Evolutionary conservation across 2,329 filamentous ascomycete genomes (phyloP).

Genomic region (Apiospora rasikravindrae): DNA sequence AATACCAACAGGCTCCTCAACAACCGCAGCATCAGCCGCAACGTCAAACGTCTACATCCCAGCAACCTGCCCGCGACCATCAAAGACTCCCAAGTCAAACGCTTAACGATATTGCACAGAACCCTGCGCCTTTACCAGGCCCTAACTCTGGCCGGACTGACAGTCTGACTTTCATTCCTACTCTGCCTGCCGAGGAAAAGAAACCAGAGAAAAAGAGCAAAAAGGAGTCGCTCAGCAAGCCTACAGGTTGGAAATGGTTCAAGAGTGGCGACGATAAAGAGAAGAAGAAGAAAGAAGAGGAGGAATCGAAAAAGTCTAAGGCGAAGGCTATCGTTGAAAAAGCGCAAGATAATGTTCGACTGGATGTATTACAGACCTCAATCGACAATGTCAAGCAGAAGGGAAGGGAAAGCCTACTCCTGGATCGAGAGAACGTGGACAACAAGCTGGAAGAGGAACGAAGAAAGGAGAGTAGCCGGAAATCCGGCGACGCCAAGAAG

Average conservation of each 20-base stretch:
- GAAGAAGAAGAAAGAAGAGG: slow-evolving; percentile 69
- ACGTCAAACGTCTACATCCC: slow-evolving; percentile 29
- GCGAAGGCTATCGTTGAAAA: slow-evolving; percentile 61
- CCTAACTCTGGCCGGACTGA: slow-evolving; percentile 73
- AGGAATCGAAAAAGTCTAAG: slow-evolving; percentile 70
- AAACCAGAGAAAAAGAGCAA: slow-evolving; percentile 79
- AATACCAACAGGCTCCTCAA: slow-evolving; percentile 22
- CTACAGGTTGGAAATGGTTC: slow-evolving; percentile 89
- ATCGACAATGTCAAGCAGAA: slow-evolving; percentile 72
- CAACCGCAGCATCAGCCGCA: slow-evolving; percentile 31
- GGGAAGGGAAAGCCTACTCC: slow-evolving; percentile 80
- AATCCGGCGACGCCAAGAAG: slow-evolving; percentile 78
- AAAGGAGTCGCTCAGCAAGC: slow-evolving; percentile 60
- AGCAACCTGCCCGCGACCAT: slow-evolving; percentile 31
- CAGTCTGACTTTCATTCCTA: slow-evolving; percentile 80
- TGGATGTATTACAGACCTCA: slow-evolving; percentile 87
- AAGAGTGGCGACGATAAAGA: slow-evolving; percentile 74
- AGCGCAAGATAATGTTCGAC: slow-evolving; percentile 76
- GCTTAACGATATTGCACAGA: slow-evolving; percentile 68
- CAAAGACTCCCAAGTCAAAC: slow-evolving; percentile 50
- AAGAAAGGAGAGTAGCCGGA: slow-evolving; percentile 79
- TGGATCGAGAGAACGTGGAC: slow-evolving; percentile 79
- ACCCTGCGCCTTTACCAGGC: slow-evolving; percentile 72
- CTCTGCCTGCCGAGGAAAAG: slow-evolving; percentile 70
- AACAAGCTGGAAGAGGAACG: slow-evolving; percentile 78